Percentiles rank a stretch among this genome's conserved stretches.
Conservation (phyloP, 2,329 filamentous ascomycete genomes). For the Verticillium albo-atrum region DNA sequence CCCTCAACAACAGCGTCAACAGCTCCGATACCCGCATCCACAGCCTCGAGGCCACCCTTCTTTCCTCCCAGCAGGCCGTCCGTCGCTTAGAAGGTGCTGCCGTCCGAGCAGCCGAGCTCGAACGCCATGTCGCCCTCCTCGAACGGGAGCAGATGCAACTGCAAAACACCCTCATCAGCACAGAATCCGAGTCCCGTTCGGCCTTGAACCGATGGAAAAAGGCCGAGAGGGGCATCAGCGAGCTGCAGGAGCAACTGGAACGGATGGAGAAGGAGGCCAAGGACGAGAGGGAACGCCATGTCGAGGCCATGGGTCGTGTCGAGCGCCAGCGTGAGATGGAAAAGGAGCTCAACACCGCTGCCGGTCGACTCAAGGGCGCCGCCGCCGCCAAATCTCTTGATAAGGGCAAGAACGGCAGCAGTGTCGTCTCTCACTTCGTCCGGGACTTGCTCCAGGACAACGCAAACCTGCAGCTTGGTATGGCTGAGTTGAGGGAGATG, state of each 20-base stretch:
- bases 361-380: conserved; percentile 74
- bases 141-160: conserved; percentile 77
- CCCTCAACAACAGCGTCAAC: conserved; percentile 71
- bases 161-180: conserved; percentile 61
- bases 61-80: conserved; percentile 73
- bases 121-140: conserved; percentile 72
- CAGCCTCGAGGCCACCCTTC: conserved; percentile 69
- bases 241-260: conserved; percentile 84
- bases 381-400: conserved; percentile 65
- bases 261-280: conserved; percentile 79
- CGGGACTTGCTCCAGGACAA: conserved; percentile 95
- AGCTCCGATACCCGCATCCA: conserved; percentile 79
- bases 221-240: conserved; percentile 72
- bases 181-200: conserved; percentile 70
- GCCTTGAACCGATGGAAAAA: conserved; percentile 80
- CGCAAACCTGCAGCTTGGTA: conserved; percentile 85
- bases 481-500: conserved; percentile 87
- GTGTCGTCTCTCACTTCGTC: conserved; percentile 91
- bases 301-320: conserved; percentile 76
- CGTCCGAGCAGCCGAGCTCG: conserved; percentile 70
- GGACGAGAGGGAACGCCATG: conserved; percentile 76
- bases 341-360: conserved; percentile 73
- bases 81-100: conserved; percentile 71
- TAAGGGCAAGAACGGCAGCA: conserved; percentile 53
- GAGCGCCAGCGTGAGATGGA: conserved; percentile 80